Evolutionary conservation across 1,139 yeast genomes (phyloP), one percentile per base, ranked within the genome.

Genomic region (Sugiyamaella novakii): DNA sequence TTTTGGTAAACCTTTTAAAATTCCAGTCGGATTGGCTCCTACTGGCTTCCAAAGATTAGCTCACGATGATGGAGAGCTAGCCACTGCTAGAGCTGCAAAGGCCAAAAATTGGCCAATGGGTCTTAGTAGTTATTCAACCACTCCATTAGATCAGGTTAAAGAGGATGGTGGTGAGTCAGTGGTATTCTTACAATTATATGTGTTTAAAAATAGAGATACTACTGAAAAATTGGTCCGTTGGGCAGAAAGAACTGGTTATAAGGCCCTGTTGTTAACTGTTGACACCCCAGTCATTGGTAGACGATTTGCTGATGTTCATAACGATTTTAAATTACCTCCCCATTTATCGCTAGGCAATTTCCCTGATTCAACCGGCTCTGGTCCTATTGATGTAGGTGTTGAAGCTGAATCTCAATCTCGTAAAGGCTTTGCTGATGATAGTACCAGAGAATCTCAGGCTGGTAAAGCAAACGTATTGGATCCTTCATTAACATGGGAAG

Each of bases 261-360:
- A 79, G 61, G 87, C 84, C 0, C 65, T 83, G 14, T 77, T 81
- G 53, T 75, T 83, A 43, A 83, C 87, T 0, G 85, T 81, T 5
- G 87, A 83, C 65, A 83, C 85, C 1, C 85, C 87, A 5, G 79
- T 76, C 57, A 71, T 81, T 54, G 88, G 87, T 25, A 74, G 82
- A 56, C 69, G 88, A 50, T 84, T 79, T 60, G 76, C 80, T 55
- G 87, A 83, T 43, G 49, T 55, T 22, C 56, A 74, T 68, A 67
- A 72, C 67, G 53, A 74, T 67, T 72, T 78, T 68, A 68, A 80
- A 68, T 58, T 68, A 24, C 72, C 73, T 4, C 40, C 62, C 2
- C 63, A 67, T 43, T 47, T 66, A 28, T 51, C 51, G 40, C 59
- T 65, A 3, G 71, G 69, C 22, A 69, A 69, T 56, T 69, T 67